Evolutionary conservation across 2,329 filamentous ascomycete genomes (phyloP), one percentile per base, ranked within the genome.

Genomic region (Botrytis galanthina): DNA sequence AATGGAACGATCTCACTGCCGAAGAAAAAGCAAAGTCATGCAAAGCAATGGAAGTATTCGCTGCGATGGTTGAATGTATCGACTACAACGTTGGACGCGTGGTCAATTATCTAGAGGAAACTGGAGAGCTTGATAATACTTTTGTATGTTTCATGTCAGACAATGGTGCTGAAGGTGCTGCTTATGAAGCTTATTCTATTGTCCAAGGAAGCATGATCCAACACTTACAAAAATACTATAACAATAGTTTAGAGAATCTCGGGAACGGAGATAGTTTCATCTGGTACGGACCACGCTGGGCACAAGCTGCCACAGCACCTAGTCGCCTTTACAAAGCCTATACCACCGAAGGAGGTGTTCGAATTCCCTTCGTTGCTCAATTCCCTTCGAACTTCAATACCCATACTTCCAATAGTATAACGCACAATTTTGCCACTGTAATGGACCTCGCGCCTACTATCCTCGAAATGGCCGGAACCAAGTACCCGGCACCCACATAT

Each of bases 1-100:
- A 76, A 70, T 75, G 73, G 75, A 20, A 48, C 1, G 88, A 90
- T 71, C 88, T 88, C 0, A 86, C 71, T 51, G 71, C 16, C 51
- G 68, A 32, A 74, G 67, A 22, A 44, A 60, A 22, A 69, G 22
- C 32, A 5, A 61, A 37, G 26, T 61, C 22, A 1, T 39, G 10
- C 4, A 61, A 39, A n/a, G 35, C 59, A 39, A 39, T 61, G 22
- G 35, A 39, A 39, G 35, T 61, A n/a, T 61, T 61, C 9, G 59
- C 59, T 14, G 32, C 20, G 20, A 61, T 37, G 20, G 48, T 54
- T 54, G 48, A 54, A 54, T 54, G 48, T 54, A 54, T 54, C 48
- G 48, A 54, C 48, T 54, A 54, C 14, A 54, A 54, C 26, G 26
- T 54, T 54, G 48, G 48, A n/a, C 26, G 48, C 5, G 48, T 54